Percentiles rank a stretch among this genome's conserved stretches.
Conservation (phyloP, 768 basidiomycete genomes). For the Tephrocybe sp. region DNA sequence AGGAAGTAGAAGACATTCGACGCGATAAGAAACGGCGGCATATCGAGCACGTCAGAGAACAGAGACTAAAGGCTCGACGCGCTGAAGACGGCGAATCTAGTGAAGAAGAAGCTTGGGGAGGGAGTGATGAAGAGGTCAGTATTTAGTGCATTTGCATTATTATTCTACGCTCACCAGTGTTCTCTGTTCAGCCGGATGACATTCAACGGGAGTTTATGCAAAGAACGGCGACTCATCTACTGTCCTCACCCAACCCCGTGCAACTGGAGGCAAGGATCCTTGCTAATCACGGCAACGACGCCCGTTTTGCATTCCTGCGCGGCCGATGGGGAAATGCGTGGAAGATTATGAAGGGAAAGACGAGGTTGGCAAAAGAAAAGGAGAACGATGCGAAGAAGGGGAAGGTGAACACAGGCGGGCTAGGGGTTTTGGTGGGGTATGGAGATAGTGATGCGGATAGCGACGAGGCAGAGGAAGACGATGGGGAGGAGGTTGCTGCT, state of each 20-base stretch:
- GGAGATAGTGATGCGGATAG: conserved; percentile 51
- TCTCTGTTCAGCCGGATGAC: conserved; percentile 52
- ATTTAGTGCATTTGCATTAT: background rate
- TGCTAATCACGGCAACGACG: conserved; percentile 79
- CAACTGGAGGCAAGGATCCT: conserved; percentile 88
- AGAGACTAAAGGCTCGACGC: conserved; percentile 60
- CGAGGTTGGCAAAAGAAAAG: conserved; percentile 29
- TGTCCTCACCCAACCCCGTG: conserved; percentile 71
- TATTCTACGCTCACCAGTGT: background rate
- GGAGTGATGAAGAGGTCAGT: conserved; percentile 68
- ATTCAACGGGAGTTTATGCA: conserved; percentile 65
- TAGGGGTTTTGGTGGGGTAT: conserved; percentile 62
- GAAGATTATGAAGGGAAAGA: conserved; percentile 52
- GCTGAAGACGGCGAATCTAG: conserved; percentile 37
- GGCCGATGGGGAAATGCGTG: conserved; percentile 75
- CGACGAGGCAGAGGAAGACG: conserved; percentile 29
- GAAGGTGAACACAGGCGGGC: conserved; percentile 20
- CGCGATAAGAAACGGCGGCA: conserved; percentile 66
- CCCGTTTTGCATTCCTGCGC: conserved; percentile 77
- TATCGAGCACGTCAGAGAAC: conserved; percentile 60
- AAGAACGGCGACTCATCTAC: conserved; percentile 70
- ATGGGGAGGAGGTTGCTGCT: conserved; percentile 8
- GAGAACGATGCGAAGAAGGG: conserved; percentile 25
- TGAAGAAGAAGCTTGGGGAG: conserved; percentile 54
- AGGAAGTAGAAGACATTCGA: conserved; percentile 65